Evolutionary conservation across 140 eudicot genomes (phyloP).

Genomic region (Ambrosia hybrid): DNA sequence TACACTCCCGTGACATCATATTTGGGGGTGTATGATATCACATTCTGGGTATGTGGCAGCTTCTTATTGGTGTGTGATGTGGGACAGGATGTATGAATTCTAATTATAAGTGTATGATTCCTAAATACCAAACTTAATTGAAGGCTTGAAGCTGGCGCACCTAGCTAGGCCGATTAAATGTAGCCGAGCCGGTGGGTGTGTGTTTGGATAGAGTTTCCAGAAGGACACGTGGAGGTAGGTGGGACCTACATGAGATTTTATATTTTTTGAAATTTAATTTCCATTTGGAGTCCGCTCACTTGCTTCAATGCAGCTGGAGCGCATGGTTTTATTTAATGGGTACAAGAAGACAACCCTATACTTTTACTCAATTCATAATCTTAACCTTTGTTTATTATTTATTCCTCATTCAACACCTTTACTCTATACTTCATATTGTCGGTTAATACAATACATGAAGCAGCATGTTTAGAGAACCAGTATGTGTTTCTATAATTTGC

Average conservation of each 20-base stretch:
- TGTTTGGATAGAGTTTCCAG: background rate
- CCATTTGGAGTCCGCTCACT: slow-evolving; percentile 20
- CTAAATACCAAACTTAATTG: too few species aligned
- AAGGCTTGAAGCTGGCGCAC: background rate
- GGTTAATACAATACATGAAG: too few species aligned
- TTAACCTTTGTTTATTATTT: background rate
- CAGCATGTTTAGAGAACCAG: too few species aligned
- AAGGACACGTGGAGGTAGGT: slow-evolving; percentile 3
- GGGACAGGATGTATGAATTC: too few species aligned
- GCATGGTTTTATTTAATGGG: slow-evolving; percentile 2
- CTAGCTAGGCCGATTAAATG: too few species aligned
- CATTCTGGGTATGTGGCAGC: too few species aligned
- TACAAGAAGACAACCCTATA: slow-evolving; percentile 20
- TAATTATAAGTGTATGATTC: too few species aligned
- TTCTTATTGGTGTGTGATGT: too few species aligned
- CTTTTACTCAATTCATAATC: background rate
- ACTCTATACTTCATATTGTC: background rate
- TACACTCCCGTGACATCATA: too few species aligned
- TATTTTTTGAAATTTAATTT: background rate
- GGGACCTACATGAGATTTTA: background rate
- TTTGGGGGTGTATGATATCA: too few species aligned
- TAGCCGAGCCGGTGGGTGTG: background rate
- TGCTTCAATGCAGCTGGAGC: slow-evolving; percentile 21
- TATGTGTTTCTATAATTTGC: too few species aligned
- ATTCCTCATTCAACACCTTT: background rate